These are phyloP conservation scores for Dendryphion nanum DNA, from an alignment of 2,329 filamentous ascomycete genomes.

Conservation along the genomic window DNA sequence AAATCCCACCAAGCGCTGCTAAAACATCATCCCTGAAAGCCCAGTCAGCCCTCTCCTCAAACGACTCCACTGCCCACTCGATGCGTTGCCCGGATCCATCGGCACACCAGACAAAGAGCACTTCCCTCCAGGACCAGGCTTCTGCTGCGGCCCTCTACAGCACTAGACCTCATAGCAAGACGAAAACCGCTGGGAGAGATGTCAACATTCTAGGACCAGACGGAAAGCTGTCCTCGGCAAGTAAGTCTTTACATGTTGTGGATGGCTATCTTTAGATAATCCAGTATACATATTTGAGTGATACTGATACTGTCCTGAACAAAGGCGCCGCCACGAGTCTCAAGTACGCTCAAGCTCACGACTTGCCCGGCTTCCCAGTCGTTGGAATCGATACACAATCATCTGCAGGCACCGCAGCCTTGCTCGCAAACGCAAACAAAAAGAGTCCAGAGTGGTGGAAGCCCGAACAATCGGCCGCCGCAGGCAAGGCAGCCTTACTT, in stretches of 20 bases:
- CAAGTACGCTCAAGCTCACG: slow-evolving; percentile 69
- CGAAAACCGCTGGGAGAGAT: slow-evolving; percentile 19
- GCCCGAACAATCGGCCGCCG: slow-evolving; percentile 57
- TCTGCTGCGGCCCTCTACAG: slow-evolving; percentile 62
- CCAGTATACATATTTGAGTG: too few relatives aligned
- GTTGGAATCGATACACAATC: slow-evolving; percentile 56
- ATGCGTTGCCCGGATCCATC: slow-evolving; percentile 46
- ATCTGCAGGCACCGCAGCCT: slow-evolving; percentile 73
- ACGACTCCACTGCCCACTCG: slow-evolving; percentile 1
- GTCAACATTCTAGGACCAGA: slow-evolving; percentile 48
- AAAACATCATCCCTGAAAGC: slow-evolving; percentile 18
- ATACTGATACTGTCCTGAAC: too few relatives aligned
- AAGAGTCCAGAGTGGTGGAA: slow-evolving; percentile 66
- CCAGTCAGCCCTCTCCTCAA: slow-evolving; percentile 6
- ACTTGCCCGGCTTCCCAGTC: slow-evolving; percentile 73
- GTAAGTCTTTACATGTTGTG: slow-evolving; percentile 41
- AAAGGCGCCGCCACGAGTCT: slow-evolving; percentile 62
- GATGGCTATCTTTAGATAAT: too few relatives aligned
- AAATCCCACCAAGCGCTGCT: slow-evolving; percentile 19
- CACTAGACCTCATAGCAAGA: slow-evolving; percentile 38
- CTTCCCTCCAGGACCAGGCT: slow-evolving; percentile 49
- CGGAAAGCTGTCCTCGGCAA: slow-evolving; percentile 57
- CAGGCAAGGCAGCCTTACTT: slow-evolving; percentile 58
- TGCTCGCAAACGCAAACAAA: slow-evolving; percentile 69
- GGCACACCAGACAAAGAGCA: slow-evolving; percentile 36